Conservation (phyloP, 345 rosid species). For the Brassica rapa region DNA sequence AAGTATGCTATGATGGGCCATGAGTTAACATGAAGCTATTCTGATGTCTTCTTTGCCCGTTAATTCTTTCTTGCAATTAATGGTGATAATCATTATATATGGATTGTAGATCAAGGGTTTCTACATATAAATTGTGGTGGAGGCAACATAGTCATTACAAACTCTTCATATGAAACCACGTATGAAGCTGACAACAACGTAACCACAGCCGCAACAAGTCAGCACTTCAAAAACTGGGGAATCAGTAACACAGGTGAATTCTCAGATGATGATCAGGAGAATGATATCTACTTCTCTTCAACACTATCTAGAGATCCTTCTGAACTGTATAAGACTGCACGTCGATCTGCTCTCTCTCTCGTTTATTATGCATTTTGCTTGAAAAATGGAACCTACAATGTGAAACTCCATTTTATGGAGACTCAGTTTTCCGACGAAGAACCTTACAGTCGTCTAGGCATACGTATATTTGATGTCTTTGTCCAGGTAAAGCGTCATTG, state of each 20-base stretch:
- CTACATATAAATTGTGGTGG: constrained; percentile 1
- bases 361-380: constrained; percentile 67
- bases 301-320: neutral
- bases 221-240: neutral
- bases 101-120: neutral
- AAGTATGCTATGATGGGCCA: neutral
- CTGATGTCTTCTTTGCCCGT: neutral
- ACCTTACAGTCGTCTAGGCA: constrained; percentile 44
- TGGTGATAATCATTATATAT: neutral
- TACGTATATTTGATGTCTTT: constrained; percentile 59
- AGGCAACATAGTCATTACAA: neutral
- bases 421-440: constrained; percentile 46
- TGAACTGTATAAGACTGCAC: constrained; percentile 49
- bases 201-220: neutral
- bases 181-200: neutral
- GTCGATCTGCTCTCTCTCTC: constrained; percentile 58
- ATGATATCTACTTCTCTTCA: neutral
- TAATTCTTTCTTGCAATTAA: neutral
- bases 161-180: neutral
- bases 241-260: neutral
- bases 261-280: neutral
- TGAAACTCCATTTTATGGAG: constrained; percentile 64
- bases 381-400: constrained; percentile 51
- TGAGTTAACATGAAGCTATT: neutral
- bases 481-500: constrained; percentile 42